These are phyloP conservation scores for Clarireedia homoeocarpa DNA, from an alignment of 2,329 filamentous ascomycete genomes.

Conservation along the genomic window DNA sequence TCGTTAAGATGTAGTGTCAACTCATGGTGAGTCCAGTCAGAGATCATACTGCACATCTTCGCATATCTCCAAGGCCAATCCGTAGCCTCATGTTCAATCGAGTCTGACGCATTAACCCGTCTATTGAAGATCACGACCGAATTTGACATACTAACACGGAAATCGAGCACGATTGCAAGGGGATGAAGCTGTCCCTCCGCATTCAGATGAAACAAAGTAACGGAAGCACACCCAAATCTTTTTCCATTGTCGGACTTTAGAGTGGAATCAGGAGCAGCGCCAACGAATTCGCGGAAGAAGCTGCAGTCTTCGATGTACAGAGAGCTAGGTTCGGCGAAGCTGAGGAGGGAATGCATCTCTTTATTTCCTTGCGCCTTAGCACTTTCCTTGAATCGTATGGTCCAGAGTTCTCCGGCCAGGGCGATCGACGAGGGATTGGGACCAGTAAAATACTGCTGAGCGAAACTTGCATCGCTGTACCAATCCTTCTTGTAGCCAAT, in stretches of 20 bases:
- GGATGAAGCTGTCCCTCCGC: constrained; percentile 40
- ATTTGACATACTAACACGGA: constrained; percentile 34
- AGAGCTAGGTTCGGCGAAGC: constrained; percentile 10
- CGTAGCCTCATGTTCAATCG: constrained; percentile 29
- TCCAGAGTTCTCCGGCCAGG: constrained; percentile 15
- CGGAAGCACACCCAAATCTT: constrained; percentile 31
- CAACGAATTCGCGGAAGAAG: constrained; percentile 20
- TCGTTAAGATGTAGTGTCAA: constrained; percentile 11
- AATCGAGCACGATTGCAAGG: constrained; percentile 41
- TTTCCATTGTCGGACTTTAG: constrained; percentile 13
- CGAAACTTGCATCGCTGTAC: constrained; percentile 32
- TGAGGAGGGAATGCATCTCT: constrained; percentile 11
- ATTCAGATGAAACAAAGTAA: constrained; percentile 37
- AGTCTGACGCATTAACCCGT: constrained; percentile 30
- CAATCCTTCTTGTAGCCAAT: constrained; percentile 19
- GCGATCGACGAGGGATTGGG: constrained; percentile 27
- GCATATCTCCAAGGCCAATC: constrained; percentile 41
- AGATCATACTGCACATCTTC: constrained; percentile 5
- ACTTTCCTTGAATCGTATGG: constrained; percentile 14
- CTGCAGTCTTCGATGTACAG: constrained; percentile 25
- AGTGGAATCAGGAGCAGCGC: not conserved
- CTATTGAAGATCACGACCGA: constrained; percentile 44
- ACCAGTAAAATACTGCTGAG: constrained; percentile 34
- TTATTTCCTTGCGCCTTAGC: constrained; percentile 13
- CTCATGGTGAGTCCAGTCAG: constrained; percentile 8